A percentile compares a stretch with the other conserved stretches of the same genome.
These are phyloP conservation scores for Trichoderma erinaceum DNA, from an alignment of 495 filamentous ascomycete genomes.

Conservation along the genomic window DNA sequence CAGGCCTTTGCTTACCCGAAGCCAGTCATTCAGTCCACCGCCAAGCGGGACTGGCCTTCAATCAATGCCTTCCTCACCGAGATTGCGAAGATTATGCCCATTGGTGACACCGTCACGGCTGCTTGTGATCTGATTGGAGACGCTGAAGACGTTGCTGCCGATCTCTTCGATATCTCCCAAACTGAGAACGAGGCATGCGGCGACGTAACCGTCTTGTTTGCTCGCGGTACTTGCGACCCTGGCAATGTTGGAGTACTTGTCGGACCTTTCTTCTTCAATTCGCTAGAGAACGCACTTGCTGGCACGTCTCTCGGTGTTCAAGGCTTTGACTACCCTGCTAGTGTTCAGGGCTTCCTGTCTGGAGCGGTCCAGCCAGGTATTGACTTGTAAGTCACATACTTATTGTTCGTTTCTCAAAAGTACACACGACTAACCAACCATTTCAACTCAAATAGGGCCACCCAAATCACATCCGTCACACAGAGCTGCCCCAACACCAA, in stretches of 20 bases:
- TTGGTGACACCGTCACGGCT: neutral
- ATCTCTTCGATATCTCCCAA: neutral
- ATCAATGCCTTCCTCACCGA: slow-evolving; percentile 5
- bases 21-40: neutral
- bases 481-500: slow-evolving; percentile 53
- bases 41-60: neutral
- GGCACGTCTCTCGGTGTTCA: neutral
- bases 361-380: neutral
- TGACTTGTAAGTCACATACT: neutral
- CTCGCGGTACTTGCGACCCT: slow-evolving; percentile 39
- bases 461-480: slow-evolving; percentile 40
- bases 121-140: neutral
- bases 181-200: slow-evolving; percentile 8
- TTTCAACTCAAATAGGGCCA: slow-evolving; percentile 39
- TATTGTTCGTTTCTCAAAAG: neutral
- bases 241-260: slow-evolving; percentile 44
- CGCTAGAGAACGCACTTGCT: slow-evolving; percentile 21
- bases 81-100: slow-evolving; percentile 2
- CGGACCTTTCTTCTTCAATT: slow-evolving; percentile 39
- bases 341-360: neutral
- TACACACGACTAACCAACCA: neutral
- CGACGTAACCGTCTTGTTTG: slow-evolving; percentile 42
- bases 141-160: neutral
- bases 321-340: neutral
- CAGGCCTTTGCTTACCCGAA: slow-evolving; percentile 8